phyloP scores from a whole-genome alignment of 1,284 basidiomycete genomes.

The Leccinum angustisporum region DNA sequence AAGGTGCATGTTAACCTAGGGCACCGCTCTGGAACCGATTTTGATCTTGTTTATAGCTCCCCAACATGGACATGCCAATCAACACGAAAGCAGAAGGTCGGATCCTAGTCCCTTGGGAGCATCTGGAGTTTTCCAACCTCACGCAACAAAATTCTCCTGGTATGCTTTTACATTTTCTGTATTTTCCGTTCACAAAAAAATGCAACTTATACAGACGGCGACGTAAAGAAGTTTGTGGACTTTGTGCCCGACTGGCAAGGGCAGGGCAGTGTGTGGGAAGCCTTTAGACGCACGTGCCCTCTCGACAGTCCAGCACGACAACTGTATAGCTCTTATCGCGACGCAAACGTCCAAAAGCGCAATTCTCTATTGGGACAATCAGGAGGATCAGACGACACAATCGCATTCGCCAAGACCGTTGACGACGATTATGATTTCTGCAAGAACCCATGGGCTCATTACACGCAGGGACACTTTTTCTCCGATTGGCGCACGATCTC shows the following conservation, averaged over 20 bases:
- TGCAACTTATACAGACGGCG: slow-evolving; percentile 44
- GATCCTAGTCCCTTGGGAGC: slow-evolving; percentile 87
- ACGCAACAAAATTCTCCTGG: slow-evolving; percentile 57
- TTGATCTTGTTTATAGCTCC: slow-evolving; percentile 52
- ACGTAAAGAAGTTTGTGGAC: slow-evolving; percentile 62
- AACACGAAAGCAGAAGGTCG: slow-evolving; percentile 92
- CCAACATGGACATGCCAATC: slow-evolving; percentile 89
- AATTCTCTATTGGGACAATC: slow-evolving; percentile 19
- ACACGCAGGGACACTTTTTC: slow-evolving; percentile 91
- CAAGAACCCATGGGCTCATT: slow-evolving; percentile 76
- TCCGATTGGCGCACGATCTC: slow-evolving; percentile 90
- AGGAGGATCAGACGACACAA: slow-evolving; percentile 46
- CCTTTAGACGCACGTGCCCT: slow-evolving; percentile 87
- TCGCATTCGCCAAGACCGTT: slow-evolving; percentile 57
- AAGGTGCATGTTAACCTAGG: slow-evolving; percentile 43
- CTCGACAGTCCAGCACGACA: slow-evolving; percentile 77
- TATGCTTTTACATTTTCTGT: slow-evolving; percentile 26
- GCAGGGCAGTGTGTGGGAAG: slow-evolving; percentile 87
- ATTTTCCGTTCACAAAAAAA: slow-evolving; percentile 5
- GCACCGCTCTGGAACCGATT: slow-evolving; percentile 1
- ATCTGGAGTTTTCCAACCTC: slow-evolving; percentile 65
- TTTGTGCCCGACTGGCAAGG: slow-evolving; percentile 84
- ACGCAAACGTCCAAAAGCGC: slow-evolving; percentile 20
- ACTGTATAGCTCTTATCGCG: slow-evolving; percentile 72
- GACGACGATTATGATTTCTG: slow-evolving; percentile 79